Percentiles rank a stretch among this genome's conserved stretches.
phyloP scores from a whole-genome alignment of 225 moss, liverwort and hornwort species.

The Lunularia cruciata region DNA sequence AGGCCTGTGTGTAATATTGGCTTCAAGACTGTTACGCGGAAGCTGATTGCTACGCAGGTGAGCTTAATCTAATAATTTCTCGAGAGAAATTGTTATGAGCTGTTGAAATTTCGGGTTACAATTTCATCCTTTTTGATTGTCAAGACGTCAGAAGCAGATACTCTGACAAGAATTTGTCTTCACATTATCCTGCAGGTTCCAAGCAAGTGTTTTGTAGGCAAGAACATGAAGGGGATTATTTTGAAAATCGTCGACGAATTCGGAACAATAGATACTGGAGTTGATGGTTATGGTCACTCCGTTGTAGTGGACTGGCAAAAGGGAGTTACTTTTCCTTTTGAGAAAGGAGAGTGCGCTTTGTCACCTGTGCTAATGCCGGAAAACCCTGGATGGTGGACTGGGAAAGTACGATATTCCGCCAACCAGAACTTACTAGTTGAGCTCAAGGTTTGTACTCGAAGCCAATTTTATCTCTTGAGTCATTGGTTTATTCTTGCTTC shows the following conservation, averaged over 20 bases:
- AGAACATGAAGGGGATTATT: constrained; percentile 42
- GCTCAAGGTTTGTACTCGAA: constrained; percentile 35
- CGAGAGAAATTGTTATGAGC: too few species aligned
- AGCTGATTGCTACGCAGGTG: constrained; percentile 34
- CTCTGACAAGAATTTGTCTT: neutral
- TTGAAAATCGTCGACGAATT: constrained; percentile 42
- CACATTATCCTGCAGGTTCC: constrained; percentile 35
- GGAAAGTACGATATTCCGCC: constrained; percentile 43
- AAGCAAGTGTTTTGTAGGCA: constrained; percentile 43
- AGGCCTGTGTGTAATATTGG: constrained; percentile 10
- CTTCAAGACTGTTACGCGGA: constrained; percentile 34
- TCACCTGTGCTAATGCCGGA: constrained; percentile 47
- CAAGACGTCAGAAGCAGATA: too few species aligned
- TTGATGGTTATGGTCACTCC: constrained; percentile 46
- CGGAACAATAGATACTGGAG: constrained; percentile 34
- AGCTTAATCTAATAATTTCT: neutral
- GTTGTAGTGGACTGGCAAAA: constrained; percentile 53
- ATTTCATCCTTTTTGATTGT: too few species aligned
- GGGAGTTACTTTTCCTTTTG: constrained; percentile 53
- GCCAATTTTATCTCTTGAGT: neutral
- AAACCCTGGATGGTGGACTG: constrained; percentile 51
- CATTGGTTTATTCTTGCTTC: neutral
- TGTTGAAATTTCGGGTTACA: too few species aligned
- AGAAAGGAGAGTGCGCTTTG: constrained; percentile 50
- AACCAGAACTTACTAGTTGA: constrained; percentile 37